These are phyloP conservation scores for Mortierella sp. DNA, from an alignment of 371 early-diverging fungal species.

Conservation along the genomic window DNA sequence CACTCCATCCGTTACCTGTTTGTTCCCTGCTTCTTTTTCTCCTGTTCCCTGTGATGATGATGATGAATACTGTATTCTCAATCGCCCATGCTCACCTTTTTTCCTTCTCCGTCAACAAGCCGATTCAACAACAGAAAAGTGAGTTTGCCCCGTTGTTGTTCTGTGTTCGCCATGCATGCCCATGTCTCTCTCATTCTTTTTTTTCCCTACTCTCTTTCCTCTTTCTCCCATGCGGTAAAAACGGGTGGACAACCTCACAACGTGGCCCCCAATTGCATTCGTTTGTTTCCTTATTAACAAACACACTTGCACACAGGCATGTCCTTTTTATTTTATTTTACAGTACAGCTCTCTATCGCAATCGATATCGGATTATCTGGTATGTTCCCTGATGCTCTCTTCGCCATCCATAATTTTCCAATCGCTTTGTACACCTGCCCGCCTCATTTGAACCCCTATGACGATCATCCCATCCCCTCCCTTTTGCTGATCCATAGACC, in stretches of 20 bases:
- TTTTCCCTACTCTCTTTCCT: background rate
- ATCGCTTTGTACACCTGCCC: background rate
- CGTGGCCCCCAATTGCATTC: background rate
- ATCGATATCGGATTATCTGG: too few species aligned
- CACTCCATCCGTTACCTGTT: too few species aligned
- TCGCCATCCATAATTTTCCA: slow-evolving; percentile 8
- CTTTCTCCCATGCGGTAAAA: background rate
- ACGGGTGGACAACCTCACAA: slow-evolving; percentile 6
- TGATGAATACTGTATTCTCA: background rate
- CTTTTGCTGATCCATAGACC: slow-evolving; percentile 1
- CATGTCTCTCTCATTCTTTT: background rate
- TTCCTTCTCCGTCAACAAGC: background rate
- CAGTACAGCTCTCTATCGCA: background rate
- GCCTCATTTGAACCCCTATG: background rate
- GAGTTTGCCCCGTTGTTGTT: background rate
- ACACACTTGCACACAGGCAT: too few species aligned
- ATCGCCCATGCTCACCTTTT: background rate
- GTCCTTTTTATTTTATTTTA: background rate
- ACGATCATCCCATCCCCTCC: background rate
- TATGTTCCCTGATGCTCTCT: background rate
- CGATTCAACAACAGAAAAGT: background rate
- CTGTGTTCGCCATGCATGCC: background rate
- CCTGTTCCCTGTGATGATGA: too few species aligned
- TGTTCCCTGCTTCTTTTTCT: too few species aligned
- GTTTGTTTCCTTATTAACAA: too few species aligned